Percentiles rank a stretch among this genome's conserved stretches.
phyloP scores from a whole-genome alignment of 106 monocot species.

The Acanthochlamys bracteata region DNA sequence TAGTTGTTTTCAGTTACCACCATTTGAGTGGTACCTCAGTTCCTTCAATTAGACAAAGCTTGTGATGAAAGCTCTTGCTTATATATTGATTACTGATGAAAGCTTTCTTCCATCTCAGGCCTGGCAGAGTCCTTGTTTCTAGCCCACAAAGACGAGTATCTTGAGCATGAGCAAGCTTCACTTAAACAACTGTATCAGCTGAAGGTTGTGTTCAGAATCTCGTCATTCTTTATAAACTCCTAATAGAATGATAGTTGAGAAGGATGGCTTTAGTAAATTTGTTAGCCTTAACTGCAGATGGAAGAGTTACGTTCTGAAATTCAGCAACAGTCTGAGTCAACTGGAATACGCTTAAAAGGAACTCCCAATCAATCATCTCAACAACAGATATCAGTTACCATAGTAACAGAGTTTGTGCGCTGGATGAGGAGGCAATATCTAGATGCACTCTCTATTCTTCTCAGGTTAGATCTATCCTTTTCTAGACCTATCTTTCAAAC shows the following conservation, averaged over 20 bases:
- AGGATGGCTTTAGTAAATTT: not conserved
- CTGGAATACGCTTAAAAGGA: conserved; percentile 60
- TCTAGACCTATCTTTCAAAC: no score
- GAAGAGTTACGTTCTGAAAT: conserved; percentile 77
- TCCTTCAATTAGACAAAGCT: no score
- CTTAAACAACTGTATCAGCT: conserved; percentile 72
- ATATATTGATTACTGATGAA: not conserved
- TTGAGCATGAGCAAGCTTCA: conserved; percentile 94
- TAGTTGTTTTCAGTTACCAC: no score
- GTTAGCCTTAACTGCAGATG: conserved; percentile 30
- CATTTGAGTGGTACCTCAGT: no score
- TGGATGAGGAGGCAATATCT: conserved; percentile 98
- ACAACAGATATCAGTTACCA: conserved; percentile 91
- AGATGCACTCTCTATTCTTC: conserved; percentile 84
- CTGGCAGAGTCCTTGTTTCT: conserved; percentile 89
- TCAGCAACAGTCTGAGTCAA: conserved; percentile 72
- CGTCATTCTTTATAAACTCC: not conserved
- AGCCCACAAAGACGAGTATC: conserved; percentile 87
- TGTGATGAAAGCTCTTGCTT: not conserved
- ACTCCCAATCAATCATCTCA: conserved; percentile 35
- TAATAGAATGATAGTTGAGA: no score
- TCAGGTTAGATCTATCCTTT: conserved; percentile 43
- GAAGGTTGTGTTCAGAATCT: conserved; percentile 45
- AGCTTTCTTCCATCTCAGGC: conserved; percentile 34
- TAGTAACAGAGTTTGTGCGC: conserved; percentile 94